These are phyloP conservation scores for Biscogniauxia mediterranea DNA, from an alignment of 2,329 filamentous ascomycete species.

Conservation along the genomic window DNA sequence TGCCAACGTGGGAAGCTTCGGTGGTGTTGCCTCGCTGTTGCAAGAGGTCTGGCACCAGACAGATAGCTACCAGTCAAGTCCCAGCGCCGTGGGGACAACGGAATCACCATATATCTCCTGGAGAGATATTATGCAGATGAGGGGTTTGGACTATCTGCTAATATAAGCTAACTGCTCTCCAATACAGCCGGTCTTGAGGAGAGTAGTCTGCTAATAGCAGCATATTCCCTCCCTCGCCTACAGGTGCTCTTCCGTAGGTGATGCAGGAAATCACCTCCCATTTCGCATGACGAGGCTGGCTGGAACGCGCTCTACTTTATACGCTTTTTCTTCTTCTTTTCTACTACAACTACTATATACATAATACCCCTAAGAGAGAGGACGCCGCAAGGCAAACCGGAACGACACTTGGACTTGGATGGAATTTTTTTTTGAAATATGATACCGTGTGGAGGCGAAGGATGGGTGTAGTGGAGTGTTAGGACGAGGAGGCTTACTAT, in stretches of 20 bases:
- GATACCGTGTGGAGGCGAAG: constrained; percentile 21
- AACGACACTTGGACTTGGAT: constrained; percentile 33
- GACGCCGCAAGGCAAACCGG: constrained; percentile 34
- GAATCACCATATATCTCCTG: constrained; percentile 76
- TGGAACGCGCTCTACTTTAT: constrained; percentile 22
- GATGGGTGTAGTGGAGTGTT: constrained; percentile 12
- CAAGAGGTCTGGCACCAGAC: constrained; percentile 84
- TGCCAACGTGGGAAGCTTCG: constrained; percentile 81
- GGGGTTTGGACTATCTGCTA: constrained; percentile 89
- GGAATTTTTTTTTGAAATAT: constrained; percentile 28
- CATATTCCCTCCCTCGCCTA: constrained; percentile 17
- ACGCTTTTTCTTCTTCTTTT: constrained; percentile 26
- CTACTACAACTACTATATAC: constrained; percentile 21
- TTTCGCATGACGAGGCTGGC: constrained; percentile 25
- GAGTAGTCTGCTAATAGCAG: constrained; percentile 17
- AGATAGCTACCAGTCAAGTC: constrained; percentile 46
- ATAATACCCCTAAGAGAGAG: constrained; percentile 32
- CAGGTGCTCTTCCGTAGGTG: constrained; percentile 31
- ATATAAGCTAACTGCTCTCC: constrained; percentile 54
- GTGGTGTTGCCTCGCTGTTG: constrained; percentile 75
- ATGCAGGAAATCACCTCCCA: constrained; percentile 39
- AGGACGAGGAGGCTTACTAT: constrained; percentile 20
- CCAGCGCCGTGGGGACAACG: constrained; percentile 36
- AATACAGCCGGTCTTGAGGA: constrained; percentile 40
- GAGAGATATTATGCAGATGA: constrained; percentile 89